Conservation (phyloP, 2,329 filamentous ascomycete species). For the Verticillium zaregamsianum region DNA sequence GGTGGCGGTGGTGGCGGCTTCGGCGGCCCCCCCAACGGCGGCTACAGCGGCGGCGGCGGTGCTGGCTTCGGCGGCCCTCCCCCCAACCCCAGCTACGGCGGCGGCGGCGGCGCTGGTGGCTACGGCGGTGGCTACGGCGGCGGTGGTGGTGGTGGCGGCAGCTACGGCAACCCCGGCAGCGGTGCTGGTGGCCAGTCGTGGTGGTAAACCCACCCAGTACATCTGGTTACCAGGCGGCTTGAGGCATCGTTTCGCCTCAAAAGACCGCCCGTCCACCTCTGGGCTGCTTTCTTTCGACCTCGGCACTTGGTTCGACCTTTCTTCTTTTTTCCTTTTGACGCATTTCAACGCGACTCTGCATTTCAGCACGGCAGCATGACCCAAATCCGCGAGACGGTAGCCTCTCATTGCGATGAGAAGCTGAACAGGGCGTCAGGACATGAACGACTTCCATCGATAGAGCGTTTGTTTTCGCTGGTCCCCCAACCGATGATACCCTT, state of each 20-base stretch:
- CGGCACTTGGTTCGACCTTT: constrained; percentile 9
- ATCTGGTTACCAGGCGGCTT: constrained; percentile 2
- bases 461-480: constrained; percentile 18
- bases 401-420: constrained; percentile 24
- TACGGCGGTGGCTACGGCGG: constrained; percentile 36
- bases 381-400: constrained; percentile 21
- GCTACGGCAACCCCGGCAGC: constrained; percentile 63
- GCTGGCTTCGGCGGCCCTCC: constrained; percentile 41
- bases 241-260: constrained; percentile 1
- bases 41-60: constrained; percentile 31
- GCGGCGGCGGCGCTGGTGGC: constrained; percentile 33
- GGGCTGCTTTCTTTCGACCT: constrained; percentile 19
- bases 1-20: constrained; percentile 39
- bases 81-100: constrained; percentile 27
- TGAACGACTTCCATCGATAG: constrained; percentile 18
- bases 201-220: constrained; percentile 47
- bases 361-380: constrained; percentile 30
- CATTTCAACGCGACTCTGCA: constrained; percentile 14
- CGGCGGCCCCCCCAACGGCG: constrained; percentile 33
- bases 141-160: constrained; percentile 33
- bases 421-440: constrained; percentile 29
- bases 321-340: constrained; percentile 21
- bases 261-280: background rate
- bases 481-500: constrained; percentile 21
- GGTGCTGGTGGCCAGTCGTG: constrained; percentile 62